phyloP scores from a whole-genome alignment of 1,139 yeast species.

The Hyphopichia buzzinii region DNA sequence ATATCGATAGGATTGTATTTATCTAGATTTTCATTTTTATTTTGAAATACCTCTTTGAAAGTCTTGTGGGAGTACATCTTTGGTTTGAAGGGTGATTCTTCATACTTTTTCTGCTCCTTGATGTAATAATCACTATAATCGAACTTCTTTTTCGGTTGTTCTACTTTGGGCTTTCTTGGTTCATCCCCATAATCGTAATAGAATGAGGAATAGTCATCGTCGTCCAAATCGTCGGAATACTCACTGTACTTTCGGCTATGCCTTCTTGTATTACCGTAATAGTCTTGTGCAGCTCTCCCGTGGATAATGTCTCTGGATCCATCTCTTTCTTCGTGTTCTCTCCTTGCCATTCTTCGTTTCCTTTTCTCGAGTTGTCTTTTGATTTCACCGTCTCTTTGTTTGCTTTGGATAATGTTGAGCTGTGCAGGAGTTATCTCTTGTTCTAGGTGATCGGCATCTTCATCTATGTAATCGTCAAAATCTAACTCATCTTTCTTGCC shows the following conservation, averaged over 20 bases:
- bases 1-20: slow-evolving; percentile 42
- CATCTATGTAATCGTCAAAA: slow-evolving; percentile 2
- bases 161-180: neutral
- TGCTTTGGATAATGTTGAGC: slow-evolving; percentile 24
- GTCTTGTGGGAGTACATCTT: slow-evolving; percentile 42
- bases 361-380: slow-evolving; percentile 3
- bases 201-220: slow-evolving; percentile 3
- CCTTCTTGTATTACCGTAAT: neutral
- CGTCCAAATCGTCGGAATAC: neutral
- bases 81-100: slow-evolving; percentile 35
- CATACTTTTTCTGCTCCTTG: slow-evolving; percentile 34
- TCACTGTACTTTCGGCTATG: neutral
- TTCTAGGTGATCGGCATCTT: slow-evolving; percentile 31
- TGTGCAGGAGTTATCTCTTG: slow-evolving; percentile 40
- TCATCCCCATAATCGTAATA: slow-evolving; percentile 2
- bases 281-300: slow-evolving; percentile 2
- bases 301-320: slow-evolving; percentile 3
- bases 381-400: slow-evolving; percentile 4
- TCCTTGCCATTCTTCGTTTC: slow-evolving; percentile 1
- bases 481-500: slow-evolving; percentile 2
- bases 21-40: slow-evolving; percentile 27
- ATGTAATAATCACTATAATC: slow-evolving; percentile 34
- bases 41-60: slow-evolving; percentile 38
- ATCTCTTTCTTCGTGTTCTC: neutral
- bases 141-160: slow-evolving; percentile 1